phyloP scores from a whole-genome alignment of 345 rosid genomes.

The Camelina hispida region DNA sequence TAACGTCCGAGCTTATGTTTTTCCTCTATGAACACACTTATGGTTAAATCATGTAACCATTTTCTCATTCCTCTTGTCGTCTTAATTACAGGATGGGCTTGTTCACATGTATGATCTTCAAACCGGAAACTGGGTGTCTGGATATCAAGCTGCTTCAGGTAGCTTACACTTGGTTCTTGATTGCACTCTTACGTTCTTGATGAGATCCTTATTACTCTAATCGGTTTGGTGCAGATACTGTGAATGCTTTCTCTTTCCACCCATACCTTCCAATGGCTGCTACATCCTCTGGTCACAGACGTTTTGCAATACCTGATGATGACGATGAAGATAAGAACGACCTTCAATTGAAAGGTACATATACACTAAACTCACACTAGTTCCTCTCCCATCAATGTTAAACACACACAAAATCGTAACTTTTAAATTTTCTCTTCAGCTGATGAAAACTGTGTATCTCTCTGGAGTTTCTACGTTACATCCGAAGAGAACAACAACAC shows the following conservation, averaged over 20 bases:
- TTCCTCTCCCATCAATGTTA: neutral
- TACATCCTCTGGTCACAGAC: conserved; percentile 91
- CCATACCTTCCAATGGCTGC: conserved; percentile 94
- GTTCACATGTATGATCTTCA: conserved; percentile 94
- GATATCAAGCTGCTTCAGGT: conserved; percentile 96
- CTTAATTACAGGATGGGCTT: conserved; percentile 70
- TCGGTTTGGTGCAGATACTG: conserved; percentile 61
- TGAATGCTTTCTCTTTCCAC: conserved; percentile 85
- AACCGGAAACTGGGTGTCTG: conserved; percentile 84
- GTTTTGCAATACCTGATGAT: conserved; percentile 65
- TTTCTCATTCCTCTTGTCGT: conserved; percentile 1
- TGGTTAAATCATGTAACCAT: neutral
- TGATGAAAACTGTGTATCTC: conserved; percentile 73
- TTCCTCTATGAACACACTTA: neutral
- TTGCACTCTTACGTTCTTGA: neutral
- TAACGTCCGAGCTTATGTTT: neutral
- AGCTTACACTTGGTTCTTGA: conserved; percentile 1
- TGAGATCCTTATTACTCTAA: conserved; percentile 4
- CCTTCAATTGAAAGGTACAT: conserved; percentile 56
- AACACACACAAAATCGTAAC: neutral
- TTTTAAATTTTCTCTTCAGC: conserved; percentile 22
- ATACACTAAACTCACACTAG: neutral
- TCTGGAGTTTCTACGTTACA: conserved; percentile 75
- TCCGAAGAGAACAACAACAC: conserved; percentile 44
- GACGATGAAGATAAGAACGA: conserved; percentile 50